Conservation (phyloP, 306 rosid genomes). For the Adenanthera pavonina region DNA sequence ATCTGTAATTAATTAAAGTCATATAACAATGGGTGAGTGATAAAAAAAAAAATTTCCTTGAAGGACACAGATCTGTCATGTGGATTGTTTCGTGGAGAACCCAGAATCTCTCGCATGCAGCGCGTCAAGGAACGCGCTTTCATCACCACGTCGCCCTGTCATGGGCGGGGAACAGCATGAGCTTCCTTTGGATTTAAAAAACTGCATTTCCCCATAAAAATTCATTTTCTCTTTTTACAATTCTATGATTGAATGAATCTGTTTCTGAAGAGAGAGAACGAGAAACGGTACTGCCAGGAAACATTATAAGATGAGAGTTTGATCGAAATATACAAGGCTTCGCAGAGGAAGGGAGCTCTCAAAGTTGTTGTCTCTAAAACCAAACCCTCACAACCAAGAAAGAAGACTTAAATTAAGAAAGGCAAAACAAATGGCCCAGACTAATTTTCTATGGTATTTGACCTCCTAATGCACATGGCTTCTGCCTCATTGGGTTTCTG, state of each 20-base stretch:
- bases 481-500: conserved; percentile 64
- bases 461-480: conserved; percentile 97
- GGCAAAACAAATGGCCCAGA: conserved; percentile 30
- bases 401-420: conserved; percentile 31
- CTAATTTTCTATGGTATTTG: conserved; percentile 68
- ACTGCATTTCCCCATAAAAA: conserved; percentile 25
- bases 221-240: conserved; percentile 31
- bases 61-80: conserved; percentile 44
- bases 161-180: conserved; percentile 66
- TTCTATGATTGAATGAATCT: conserved; percentile 34
- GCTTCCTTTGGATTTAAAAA: conserved; percentile 48
- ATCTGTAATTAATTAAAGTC: too few species aligned
- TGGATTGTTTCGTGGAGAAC: conserved; percentile 24
- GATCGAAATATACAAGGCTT: conserved; percentile 31
- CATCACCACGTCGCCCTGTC: conserved; percentile 30
- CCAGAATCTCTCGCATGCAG: background rate
- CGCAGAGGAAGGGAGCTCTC: conserved; percentile 48
- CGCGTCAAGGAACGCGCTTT: conserved; percentile 48
- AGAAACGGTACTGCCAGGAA: background rate
- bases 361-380: conserved; percentile 46
- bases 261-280: conserved; percentile 2
- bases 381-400: conserved; percentile 30
- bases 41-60: too few species aligned
- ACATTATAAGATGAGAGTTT: conserved; percentile 42
- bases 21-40: too few species aligned